Conservation (phyloP, 805 yeast species). For the Candida morakotiae region DNA sequence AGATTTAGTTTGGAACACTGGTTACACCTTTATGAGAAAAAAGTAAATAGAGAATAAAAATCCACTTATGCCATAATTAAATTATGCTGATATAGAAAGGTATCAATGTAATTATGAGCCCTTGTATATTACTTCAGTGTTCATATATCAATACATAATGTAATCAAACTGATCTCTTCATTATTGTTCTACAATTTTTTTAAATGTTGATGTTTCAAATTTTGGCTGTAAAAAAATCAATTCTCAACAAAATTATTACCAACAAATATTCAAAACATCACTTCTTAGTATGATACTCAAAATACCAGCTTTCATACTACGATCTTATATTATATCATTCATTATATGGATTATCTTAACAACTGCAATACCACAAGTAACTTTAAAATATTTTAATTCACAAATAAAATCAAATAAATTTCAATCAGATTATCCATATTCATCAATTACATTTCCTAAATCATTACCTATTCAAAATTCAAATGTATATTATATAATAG, state of each 20-base stretch:
- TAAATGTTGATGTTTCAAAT: too few relatives aligned
- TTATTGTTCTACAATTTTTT: too few relatives aligned
- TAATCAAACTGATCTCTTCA: too few relatives aligned
- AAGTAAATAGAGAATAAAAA: too few relatives aligned
- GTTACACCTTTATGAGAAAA: conserved; percentile 45
- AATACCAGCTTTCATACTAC: conserved; percentile 10
- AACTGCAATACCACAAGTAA: conserved; percentile 36
- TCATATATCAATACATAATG: too few relatives aligned
- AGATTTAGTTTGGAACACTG: conserved; percentile 47
- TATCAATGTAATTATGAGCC: too few relatives aligned
- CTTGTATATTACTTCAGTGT: too few relatives aligned
- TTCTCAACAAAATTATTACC: conserved; percentile 4
- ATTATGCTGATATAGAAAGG: too few relatives aligned
- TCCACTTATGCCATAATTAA: too few relatives aligned
- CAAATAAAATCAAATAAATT: conserved; percentile 24
- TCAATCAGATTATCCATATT: conserved; percentile 28
- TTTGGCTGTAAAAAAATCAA: neutral
- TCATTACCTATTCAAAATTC: conserved; percentile 31
- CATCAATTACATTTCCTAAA: conserved; percentile 32
- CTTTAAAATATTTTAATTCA: conserved; percentile 23
- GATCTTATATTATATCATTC: conserved; percentile 22
- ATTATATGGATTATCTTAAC: conserved; percentile 35
- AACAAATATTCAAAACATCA: conserved; percentile 1
- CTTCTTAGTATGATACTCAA: conserved; percentile 4
- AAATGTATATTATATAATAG: conserved; percentile 57